phyloP scores from a whole-genome alignment of 768 basidiomycete species.

The Termitomyces titanicus region DNA sequence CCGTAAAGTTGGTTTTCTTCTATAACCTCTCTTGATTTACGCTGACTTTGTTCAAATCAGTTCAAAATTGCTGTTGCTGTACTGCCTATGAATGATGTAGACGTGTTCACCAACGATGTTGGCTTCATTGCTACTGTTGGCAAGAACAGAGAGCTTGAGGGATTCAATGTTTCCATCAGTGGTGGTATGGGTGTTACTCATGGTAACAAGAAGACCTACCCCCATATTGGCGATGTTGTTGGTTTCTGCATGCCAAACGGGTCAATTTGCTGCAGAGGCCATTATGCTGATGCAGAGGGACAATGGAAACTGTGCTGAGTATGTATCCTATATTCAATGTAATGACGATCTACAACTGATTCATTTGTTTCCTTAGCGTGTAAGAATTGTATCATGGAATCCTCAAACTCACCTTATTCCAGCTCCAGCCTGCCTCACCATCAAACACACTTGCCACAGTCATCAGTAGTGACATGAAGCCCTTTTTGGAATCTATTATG shows the following conservation, averaged over 20 bases:
- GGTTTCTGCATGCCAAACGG: conserved; percentile 90
- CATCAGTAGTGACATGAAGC: conserved; percentile 93
- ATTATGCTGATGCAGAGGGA: conserved; percentile 94
- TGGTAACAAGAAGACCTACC: conserved; percentile 98
- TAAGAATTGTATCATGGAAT: neutral
- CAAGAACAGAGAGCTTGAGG: conserved; percentile 69
- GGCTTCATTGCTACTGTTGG: conserved; percentile 95
- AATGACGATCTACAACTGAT: neutral
- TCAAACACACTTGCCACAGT: conserved; percentile 92
- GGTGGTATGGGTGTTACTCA: conserved; percentile 99
- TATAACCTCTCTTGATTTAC: neutral
- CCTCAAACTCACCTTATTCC: conserved; percentile 14
- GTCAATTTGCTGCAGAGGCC: conserved; percentile 82
- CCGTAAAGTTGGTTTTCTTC: conserved; percentile 62
- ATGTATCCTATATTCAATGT: conserved; percentile 27
- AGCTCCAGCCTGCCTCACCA: conserved; percentile 85
- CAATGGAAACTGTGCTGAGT: conserved; percentile 94
- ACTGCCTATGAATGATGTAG: conserved; percentile 94
- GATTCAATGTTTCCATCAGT: conserved; percentile 92
- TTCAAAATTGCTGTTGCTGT: conserved; percentile 98
- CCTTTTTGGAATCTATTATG: conserved; percentile 92
- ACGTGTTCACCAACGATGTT: conserved; percentile 92
- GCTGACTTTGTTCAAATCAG: conserved; percentile 33
- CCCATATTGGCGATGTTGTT: conserved; percentile 79
- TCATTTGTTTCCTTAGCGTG: conserved; percentile 31